Conservation (phyloP, 495 filamentous ascomycete genomes). For the Neurospora africana region DNA sequence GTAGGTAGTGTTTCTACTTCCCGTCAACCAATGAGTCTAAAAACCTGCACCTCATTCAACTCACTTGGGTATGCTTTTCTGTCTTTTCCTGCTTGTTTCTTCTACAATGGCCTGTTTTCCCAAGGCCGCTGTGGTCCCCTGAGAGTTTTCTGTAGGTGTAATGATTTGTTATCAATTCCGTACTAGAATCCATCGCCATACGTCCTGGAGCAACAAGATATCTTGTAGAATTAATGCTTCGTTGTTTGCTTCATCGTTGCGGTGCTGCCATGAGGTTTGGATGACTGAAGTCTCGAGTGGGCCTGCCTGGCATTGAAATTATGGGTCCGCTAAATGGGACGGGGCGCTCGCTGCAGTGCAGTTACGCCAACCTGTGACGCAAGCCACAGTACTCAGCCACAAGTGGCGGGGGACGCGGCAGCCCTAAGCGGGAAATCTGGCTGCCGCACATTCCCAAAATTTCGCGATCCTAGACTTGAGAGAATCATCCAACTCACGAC, state of each 20-base stretch:
- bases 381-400: neutral
- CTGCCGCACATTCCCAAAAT: slow-evolving; percentile 29
- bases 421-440: slow-evolving; percentile 23
- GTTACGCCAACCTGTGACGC: neutral
- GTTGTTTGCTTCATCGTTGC: neutral
- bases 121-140: neutral
- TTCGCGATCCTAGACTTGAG: slow-evolving; percentile 22
- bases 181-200: neutral
- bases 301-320: neutral
- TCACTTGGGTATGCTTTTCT: neutral
- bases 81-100: neutral
- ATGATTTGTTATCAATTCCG: neutral
- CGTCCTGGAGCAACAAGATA: neutral
- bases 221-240: neutral
- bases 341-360: neutral
- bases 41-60: neutral
- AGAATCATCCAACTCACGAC: slow-evolving; percentile 22
- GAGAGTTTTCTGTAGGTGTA: neutral
- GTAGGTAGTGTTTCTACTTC: neutral
- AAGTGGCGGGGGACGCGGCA: slow-evolving; percentile 4
- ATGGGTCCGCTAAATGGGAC: neutral
- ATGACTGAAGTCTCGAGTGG: neutral
- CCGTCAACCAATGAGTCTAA: neutral
- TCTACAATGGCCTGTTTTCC: neutral
- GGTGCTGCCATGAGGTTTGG: neutral